Percentiles rank a stretch among this genome's conserved stretches.
phyloP scores from a whole-genome alignment of 2,329 filamentous ascomycete species.

The Epichloe baconii region DNA sequence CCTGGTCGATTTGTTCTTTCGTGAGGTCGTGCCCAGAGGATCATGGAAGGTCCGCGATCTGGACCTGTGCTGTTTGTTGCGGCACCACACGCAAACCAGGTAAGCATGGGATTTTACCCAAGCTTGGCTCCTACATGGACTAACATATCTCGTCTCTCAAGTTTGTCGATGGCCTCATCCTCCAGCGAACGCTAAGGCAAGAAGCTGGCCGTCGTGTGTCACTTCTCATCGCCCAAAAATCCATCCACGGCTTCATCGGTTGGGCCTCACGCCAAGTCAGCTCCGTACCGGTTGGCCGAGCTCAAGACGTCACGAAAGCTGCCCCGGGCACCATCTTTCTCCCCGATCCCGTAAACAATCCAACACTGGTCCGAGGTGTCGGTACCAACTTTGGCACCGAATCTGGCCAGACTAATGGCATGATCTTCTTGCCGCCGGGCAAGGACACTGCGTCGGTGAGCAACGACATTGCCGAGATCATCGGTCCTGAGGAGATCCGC shows the following conservation, averaged over 20 bases:
- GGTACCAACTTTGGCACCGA: constrained; percentile 68
- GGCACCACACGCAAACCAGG: constrained; percentile 92
- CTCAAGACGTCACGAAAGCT: constrained; percentile 76
- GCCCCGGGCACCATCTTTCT: constrained; percentile 74
- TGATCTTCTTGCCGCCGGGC: constrained; percentile 74
- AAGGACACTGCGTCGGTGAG: constrained; percentile 67
- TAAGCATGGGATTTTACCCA: constrained; percentile 22
- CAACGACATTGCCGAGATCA: constrained; percentile 70
- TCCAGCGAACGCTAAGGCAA: constrained; percentile 79
- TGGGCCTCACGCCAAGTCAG: constrained; percentile 74
- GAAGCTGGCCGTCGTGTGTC: constrained; percentile 83
- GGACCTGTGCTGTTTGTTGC: constrained; percentile 93
- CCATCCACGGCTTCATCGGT: constrained; percentile 86
- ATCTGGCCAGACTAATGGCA: constrained; percentile 63
- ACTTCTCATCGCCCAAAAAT: constrained; percentile 90
- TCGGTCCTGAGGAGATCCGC: constrained; percentile 66
- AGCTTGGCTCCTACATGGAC: background rate
- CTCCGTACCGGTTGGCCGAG: constrained; percentile 83
- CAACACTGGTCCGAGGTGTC: constrained; percentile 63
- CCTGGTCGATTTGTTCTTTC: constrained; percentile 91
- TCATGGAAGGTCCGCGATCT: constrained; percentile 82
- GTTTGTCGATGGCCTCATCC: constrained; percentile 90
- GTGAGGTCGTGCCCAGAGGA: constrained; percentile 87
- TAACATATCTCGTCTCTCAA: constrained; percentile 30
- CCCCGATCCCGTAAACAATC: constrained; percentile 74